Conservation (phyloP, 371 early-diverging fungal species). For the Rhizopus arrhizus region DNA sequence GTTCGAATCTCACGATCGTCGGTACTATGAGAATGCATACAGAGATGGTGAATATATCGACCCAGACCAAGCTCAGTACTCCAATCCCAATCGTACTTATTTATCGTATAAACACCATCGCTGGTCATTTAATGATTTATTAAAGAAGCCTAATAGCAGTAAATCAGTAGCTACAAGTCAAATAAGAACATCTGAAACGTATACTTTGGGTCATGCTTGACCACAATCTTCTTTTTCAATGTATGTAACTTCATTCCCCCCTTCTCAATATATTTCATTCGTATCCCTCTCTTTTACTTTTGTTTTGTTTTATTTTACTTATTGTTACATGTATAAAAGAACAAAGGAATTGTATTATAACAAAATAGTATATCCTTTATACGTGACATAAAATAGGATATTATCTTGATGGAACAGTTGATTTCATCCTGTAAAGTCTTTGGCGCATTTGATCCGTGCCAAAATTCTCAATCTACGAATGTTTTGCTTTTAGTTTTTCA, state of each 20-base stretch:
- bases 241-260: background rate
- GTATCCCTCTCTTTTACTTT: background rate
- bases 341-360: too few species aligned
- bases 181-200: background rate
- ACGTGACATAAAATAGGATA: background rate
- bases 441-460: slow-evolving; percentile 52
- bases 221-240: background rate
- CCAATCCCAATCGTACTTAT: background rate
- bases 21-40: slow-evolving; percentile 42
- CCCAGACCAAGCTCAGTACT: background rate
- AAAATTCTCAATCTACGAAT: slow-evolving; percentile 44
- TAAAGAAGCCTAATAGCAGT: background rate
- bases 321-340: too few species aligned
- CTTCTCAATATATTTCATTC: background rate
- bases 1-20: slow-evolving; percentile 45
- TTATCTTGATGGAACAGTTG: slow-evolving; percentile 15
- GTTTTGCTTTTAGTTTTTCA: background rate
- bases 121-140: background rate
- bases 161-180: slow-evolving; percentile 3
- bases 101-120: background rate
- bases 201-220: background rate
- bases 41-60: slow-evolving; percentile 42
- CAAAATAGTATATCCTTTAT: too few species aligned
- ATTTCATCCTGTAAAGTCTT: slow-evolving; percentile 36
- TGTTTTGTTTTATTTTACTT: too few species aligned